phyloP scores from a whole-genome alignment of 495 filamentous ascomycete genomes.

The Neurospora sp. region DNA sequence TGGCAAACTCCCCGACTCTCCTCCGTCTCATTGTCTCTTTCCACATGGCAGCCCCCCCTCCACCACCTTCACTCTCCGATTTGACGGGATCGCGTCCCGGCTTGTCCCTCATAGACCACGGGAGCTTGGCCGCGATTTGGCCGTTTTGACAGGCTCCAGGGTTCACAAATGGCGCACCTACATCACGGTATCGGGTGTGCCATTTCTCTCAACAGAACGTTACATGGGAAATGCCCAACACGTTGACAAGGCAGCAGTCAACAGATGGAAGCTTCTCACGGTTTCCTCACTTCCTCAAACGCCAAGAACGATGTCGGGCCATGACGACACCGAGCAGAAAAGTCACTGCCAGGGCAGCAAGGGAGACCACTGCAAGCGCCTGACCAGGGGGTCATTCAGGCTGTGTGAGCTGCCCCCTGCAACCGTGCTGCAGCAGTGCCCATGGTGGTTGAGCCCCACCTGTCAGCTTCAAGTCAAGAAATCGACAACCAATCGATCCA shows the following conservation, averaged over 20 bases:
- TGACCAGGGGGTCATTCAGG: neutral
- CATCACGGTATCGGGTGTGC: neutral
- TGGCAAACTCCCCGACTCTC: neutral
- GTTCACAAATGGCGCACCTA: neutral
- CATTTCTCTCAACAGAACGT: neutral
- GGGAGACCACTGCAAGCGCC: neutral
- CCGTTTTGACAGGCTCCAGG: neutral
- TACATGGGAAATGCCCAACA: neutral
- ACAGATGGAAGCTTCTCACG: neutral
- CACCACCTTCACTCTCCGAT: neutral
- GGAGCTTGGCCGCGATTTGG: neutral
- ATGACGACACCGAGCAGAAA: neutral
- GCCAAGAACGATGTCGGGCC: neutral
- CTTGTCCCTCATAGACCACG: neutral
- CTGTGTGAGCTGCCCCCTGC: neutral
- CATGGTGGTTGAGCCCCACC: too few relatives aligned
- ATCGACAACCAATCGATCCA: neutral
- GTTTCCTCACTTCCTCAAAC: neutral
- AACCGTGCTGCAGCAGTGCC: neutral
- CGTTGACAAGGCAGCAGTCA: neutral
- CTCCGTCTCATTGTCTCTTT: neutral
- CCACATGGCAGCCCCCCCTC: neutral
- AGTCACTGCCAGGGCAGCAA: neutral
- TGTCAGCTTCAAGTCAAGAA: neutral
- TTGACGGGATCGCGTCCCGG: neutral